Evolutionary conservation across 768 basidiomycete genomes (phyloP).

Genomic region (Tricholoma hemisulphureum): DNA sequence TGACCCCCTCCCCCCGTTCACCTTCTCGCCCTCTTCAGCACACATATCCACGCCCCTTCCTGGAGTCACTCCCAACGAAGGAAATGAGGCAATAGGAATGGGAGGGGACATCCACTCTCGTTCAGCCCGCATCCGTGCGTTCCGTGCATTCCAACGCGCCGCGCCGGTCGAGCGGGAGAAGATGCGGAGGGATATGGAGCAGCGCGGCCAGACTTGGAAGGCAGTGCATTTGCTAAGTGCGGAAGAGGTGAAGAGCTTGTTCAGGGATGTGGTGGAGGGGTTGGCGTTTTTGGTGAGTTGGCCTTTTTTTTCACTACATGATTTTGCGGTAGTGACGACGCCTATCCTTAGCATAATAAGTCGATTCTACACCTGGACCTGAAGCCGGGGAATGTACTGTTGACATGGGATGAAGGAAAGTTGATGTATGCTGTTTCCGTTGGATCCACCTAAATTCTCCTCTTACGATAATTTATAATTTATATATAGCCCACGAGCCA

Average conservation of each 20-base stretch:
- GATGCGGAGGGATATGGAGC: conserved; percentile 51
- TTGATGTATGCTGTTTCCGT: conserved; percentile 57
- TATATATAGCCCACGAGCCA: conserved; percentile 73
- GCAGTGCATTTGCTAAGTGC: conserved; percentile 84
- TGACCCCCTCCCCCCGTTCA: conserved; percentile 33
- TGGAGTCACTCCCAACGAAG: background rate
- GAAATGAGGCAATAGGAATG: conserved; percentile 25
- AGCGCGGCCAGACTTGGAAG: conserved; percentile 46
- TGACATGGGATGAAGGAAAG: conserved; percentile 87
- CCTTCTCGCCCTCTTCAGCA: conserved; percentile 25
- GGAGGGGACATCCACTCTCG: conserved; percentile 42
- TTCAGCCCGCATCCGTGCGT: conserved; percentile 72
- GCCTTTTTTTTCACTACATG: conserved; percentile 1
- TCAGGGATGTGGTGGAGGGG: conserved; percentile 84
- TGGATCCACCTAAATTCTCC: background rate
- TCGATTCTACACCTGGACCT: conserved; percentile 91
- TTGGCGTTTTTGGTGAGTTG: conserved; percentile 77
- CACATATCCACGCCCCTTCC: conserved; percentile 13
- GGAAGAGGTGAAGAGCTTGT: conserved; percentile 78
- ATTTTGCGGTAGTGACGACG: background rate
- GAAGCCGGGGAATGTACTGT: conserved; percentile 89
- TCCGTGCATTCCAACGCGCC: conserved; percentile 66
- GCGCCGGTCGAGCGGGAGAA: conserved; percentile 62
- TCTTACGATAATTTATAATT: background rate
- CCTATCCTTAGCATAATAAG: conserved; percentile 58